phyloP scores from a whole-genome alignment of 371 early-diverging fungal species.

The Syncephalis fuscata region DNA sequence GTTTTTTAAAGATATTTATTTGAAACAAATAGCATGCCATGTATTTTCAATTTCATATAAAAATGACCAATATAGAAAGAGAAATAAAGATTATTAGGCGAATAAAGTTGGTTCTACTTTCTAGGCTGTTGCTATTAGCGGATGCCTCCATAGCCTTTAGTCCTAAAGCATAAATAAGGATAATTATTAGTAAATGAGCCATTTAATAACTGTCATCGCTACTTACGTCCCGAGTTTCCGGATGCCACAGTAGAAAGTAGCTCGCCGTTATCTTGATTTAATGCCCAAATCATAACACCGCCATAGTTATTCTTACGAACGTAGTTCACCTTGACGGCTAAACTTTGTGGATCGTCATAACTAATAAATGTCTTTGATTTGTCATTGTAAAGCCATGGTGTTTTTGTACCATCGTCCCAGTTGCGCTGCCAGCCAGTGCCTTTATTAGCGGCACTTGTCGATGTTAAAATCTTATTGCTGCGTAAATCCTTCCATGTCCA shows the following conservation, averaged over 20 bases:
- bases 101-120: too few species aligned
- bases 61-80: too few species aligned
- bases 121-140: too few species aligned
- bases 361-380: constrained; percentile 29
- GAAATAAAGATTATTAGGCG: too few species aligned
- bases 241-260: constrained; percentile 5
- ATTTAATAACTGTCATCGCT: too few species aligned
- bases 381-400: constrained; percentile 51
- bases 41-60: too few species aligned
- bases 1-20: too few species aligned
- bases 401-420: constrained; percentile 40
- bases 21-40: too few species aligned
- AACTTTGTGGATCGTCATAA: constrained; percentile 41
- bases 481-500: constrained; percentile 52
- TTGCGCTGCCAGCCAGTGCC: constrained; percentile 22
- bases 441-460: constrained; percentile 17
- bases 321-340: constrained; percentile 33
- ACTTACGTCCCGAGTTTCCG: too few species aligned
- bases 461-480: constrained; percentile 18
- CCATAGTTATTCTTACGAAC: constrained; percentile 25
- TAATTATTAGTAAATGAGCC: too few species aligned
- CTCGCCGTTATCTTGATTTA: constrained; percentile 26
- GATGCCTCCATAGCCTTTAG: too few species aligned
- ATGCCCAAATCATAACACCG: constrained; percentile 46
- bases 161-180: too few species aligned